phyloP scores from a whole-genome alignment of 2,329 filamentous ascomycete species.

The Sclerotinia glacialis region DNA sequence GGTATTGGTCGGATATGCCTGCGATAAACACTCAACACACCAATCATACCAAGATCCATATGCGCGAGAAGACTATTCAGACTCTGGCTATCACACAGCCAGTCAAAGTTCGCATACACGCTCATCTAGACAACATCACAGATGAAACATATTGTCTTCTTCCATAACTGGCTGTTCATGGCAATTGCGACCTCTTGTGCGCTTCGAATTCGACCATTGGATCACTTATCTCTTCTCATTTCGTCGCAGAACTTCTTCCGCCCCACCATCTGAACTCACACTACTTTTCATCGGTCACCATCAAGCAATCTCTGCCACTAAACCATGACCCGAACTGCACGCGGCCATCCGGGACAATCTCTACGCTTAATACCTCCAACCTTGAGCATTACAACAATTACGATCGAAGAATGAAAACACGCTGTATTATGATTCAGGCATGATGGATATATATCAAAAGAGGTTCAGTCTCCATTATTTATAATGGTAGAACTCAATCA shows the following conservation, averaged over 20 bases:
- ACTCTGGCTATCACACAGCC: slow-evolving; percentile 39
- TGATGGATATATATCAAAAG: slow-evolving; percentile 28
- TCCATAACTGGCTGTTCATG: slow-evolving; percentile 40
- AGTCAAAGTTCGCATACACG: slow-evolving; percentile 36
- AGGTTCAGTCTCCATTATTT: slow-evolving; percentile 12
- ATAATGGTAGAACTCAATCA: slow-evolving; percentile 26
- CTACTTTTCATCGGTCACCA: slow-evolving; percentile 38
- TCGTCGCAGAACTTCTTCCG: slow-evolving; percentile 34
- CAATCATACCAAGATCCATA: slow-evolving; percentile 23
- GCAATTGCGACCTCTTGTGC: slow-evolving; percentile 36
- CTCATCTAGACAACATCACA: slow-evolving; percentile 33
- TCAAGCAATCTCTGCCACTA: slow-evolving; percentile 33
- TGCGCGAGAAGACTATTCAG: slow-evolving; percentile 35
- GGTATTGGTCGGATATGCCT: slow-evolving; percentile 68
- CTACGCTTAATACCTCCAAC: slow-evolving; percentile 20
- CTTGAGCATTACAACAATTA: slow-evolving; percentile 27
- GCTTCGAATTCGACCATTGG: slow-evolving; percentile 39
- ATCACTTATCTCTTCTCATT: slow-evolving; percentile 39
- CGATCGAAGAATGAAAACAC: slow-evolving; percentile 29
- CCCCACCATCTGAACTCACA: slow-evolving; percentile 38
- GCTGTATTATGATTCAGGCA: slow-evolving; percentile 36
- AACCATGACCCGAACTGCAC: slow-evolving; percentile 29
- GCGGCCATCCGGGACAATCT: background rate
- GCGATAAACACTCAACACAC: slow-evolving; percentile 47
- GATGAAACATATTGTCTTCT: slow-evolving; percentile 42